Evolutionary conservation across 306 rosid species (phyloP).

Genomic region (Fragaria vesca): DNA sequence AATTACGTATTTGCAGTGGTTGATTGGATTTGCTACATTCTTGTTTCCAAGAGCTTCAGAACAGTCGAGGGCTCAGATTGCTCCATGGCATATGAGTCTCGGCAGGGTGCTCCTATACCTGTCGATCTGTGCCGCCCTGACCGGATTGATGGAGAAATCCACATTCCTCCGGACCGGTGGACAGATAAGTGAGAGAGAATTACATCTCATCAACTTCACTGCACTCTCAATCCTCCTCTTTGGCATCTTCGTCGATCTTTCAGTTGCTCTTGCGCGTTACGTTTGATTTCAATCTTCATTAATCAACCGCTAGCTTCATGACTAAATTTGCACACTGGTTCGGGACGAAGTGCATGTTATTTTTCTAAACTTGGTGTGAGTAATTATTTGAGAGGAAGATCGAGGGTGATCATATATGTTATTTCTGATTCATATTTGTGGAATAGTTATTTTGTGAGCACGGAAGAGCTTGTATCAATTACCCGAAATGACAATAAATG

Average conservation of each 20-base stretch:
- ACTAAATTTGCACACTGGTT: background rate
- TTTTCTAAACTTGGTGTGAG: background rate
- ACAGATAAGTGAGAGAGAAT: constrained; percentile 23
- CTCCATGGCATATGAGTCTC: constrained; percentile 57
- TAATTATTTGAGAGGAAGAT: background rate
- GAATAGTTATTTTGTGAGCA: background rate
- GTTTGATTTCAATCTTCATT: constrained; percentile 5
- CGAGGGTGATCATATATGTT: background rate
- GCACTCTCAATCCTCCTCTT: constrained; percentile 70
- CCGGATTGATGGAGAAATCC: constrained; percentile 67
- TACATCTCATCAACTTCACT: constrained; percentile 50
- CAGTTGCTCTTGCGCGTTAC: constrained; percentile 34
- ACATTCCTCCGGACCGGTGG: constrained; percentile 14
- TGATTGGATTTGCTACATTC: constrained; percentile 49
- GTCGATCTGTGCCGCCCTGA: constrained; percentile 73
- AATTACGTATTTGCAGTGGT: constrained; percentile 46
- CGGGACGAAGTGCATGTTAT: background rate
- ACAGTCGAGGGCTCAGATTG: background rate
- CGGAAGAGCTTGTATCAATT: background rate
- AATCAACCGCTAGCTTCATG: background rate
- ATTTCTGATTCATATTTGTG: background rate
- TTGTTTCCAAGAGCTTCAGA: constrained; percentile 34
- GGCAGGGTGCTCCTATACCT: constrained; percentile 69
- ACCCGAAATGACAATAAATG: background rate
- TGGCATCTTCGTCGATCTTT: constrained; percentile 62